Conservation (phyloP, 306 rosid species). For the Geum urbanum region DNA sequence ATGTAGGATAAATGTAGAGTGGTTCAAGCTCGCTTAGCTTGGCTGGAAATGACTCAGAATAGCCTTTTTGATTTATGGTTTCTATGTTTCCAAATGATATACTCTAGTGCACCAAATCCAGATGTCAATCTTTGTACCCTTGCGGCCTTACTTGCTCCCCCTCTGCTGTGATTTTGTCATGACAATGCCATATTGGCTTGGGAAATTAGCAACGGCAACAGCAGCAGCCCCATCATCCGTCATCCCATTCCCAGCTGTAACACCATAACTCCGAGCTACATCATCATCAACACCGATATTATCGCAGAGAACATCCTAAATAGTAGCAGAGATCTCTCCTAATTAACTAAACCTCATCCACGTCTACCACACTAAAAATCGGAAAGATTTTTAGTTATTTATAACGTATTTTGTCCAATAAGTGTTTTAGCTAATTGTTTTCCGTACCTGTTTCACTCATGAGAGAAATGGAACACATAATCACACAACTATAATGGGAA, state of each 20-base stretch:
- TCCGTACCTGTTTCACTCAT: too few species aligned
- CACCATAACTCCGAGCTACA: too few species aligned
- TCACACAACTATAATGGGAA: too few species aligned
- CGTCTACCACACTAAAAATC: neutral
- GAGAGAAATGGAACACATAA: too few species aligned
- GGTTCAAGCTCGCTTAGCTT: neutral
- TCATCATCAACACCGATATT: too few species aligned
- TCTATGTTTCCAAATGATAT: slow-evolving; percentile 10
- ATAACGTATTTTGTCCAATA: too few species aligned
- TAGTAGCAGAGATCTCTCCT: neutral
- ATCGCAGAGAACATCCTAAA: too few species aligned
- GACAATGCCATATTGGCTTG: neutral
- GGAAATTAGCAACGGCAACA: neutral
- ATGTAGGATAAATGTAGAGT: neutral
- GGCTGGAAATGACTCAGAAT: neutral
- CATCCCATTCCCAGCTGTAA: neutral
- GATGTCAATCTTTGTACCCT: neutral
- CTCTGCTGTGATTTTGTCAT: neutral
- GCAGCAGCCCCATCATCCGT: neutral
- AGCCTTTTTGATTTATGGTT: neutral
- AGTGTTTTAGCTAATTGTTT: too few species aligned
- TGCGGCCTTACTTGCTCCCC: neutral
- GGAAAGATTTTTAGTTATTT: too few species aligned
- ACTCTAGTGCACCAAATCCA: neutral
- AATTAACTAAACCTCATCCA: neutral